Conservation (phyloP, 495 filamentous ascomycete genomes). For the Xylaria scruposa region DNA sequence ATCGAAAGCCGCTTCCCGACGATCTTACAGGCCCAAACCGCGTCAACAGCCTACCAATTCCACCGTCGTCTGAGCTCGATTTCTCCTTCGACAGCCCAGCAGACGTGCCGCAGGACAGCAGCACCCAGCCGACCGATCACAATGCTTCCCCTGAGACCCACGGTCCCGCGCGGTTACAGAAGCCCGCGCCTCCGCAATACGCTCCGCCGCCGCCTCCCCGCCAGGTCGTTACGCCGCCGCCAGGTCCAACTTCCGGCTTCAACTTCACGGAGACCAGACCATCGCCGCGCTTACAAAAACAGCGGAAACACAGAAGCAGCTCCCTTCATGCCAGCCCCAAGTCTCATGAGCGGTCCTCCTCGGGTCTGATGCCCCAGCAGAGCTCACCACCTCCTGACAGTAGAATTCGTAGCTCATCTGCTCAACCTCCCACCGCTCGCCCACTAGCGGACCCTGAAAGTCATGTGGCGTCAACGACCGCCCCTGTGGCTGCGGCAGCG, state of each 20-base stretch:
- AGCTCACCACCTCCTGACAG: constrained; percentile 39
- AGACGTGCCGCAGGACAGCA: constrained; percentile 14
- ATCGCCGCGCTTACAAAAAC: constrained; percentile 36
- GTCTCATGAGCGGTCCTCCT: constrained; percentile 24
- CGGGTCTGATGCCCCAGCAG: constrained; percentile 28
- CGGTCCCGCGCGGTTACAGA: constrained; percentile 30
- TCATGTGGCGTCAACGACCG: constrained; percentile 36
- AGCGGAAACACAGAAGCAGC: constrained; percentile 38
- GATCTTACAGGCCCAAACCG: constrained; percentile 27
- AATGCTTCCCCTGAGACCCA: constrained; percentile 1
- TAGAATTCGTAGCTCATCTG: constrained; percentile 49
- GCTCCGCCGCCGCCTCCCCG: constrained; percentile 24
- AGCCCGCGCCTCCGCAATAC: constrained; percentile 30
- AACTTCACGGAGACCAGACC: constrained; percentile 36
- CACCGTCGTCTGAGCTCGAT: constrained; percentile 18
- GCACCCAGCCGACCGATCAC: constrained; percentile 20
- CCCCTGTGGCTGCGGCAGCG: constrained; percentile 21
- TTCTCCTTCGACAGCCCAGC: not conserved
- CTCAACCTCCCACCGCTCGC: constrained; percentile 40
- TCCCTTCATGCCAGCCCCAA: constrained; percentile 32
- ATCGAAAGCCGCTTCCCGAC: constrained; percentile 38
- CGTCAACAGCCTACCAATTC: constrained; percentile 32
- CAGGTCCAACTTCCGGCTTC: constrained; percentile 33
- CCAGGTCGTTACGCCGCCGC: constrained; percentile 27
- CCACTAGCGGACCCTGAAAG: constrained; percentile 33